These are phyloP conservation scores for Lactarius indigo DNA, from an alignment of 768 basidiomycete species.

Conservation along the genomic window DNA sequence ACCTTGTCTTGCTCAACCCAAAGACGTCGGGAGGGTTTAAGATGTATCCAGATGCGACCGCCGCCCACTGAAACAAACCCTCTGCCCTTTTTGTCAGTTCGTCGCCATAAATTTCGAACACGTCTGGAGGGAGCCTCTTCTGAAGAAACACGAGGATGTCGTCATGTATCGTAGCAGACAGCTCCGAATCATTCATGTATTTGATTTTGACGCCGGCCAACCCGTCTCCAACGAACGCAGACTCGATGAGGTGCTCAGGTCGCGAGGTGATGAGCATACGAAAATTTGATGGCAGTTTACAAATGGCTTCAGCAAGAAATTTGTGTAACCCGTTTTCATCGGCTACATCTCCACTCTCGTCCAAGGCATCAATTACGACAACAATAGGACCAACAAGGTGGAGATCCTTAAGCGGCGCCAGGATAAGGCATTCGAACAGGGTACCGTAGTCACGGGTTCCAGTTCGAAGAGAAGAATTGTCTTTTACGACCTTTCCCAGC, in stretches of 20 bases:
- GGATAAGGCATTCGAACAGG: not conserved
- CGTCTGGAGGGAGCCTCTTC: not conserved
- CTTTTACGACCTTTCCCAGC: not conserved
- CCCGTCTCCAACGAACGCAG: not conserved
- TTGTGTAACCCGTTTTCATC: not conserved
- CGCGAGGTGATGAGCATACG: not conserved
- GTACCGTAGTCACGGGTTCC: not conserved
- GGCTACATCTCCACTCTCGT: not conserved
- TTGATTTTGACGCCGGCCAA: not conserved
- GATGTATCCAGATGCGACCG: not conserved
- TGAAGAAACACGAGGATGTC: not conserved
- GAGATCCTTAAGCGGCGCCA: not conserved
- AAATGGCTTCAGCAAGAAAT: not conserved
- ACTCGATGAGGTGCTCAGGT: not conserved
- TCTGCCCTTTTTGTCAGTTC: not conserved
- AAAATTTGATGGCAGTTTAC: not conserved
- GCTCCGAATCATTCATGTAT: not conserved
- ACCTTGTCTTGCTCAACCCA: not conserved
- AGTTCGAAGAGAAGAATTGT: not conserved
- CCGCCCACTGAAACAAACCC: not conserved
- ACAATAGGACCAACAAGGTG: not conserved
- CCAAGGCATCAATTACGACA: not conserved
- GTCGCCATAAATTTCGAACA: not conserved
- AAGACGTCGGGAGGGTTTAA: not conserved
- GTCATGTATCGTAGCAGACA: not conserved